These are phyloP conservation scores for Trichoderma parareesei DNA, from an alignment of 495 filamentous ascomycete genomes.

Conservation along the genomic window DNA sequence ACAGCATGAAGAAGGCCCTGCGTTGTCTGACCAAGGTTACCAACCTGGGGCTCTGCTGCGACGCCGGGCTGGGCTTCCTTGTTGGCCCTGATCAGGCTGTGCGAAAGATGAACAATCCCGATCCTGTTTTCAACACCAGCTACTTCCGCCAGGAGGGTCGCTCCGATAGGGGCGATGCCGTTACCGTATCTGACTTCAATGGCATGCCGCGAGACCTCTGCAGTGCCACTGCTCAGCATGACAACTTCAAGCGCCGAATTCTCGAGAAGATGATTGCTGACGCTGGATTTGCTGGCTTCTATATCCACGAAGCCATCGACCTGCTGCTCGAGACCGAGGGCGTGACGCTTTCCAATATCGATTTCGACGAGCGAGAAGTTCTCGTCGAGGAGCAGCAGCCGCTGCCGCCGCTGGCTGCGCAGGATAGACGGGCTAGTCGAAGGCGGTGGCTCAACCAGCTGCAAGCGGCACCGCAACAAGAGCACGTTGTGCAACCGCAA, in stretches of 20 bases:
- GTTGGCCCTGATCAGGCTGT: slow-evolving; percentile 17
- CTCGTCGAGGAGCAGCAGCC: neutral
- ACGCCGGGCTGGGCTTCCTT: slow-evolving; percentile 52
- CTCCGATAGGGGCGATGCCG: neutral
- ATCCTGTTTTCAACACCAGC: slow-evolving; percentile 14
- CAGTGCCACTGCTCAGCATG: neutral
- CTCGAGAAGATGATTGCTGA: slow-evolving; percentile 20
- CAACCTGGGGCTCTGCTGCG: slow-evolving; percentile 47
- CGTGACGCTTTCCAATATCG: neutral
- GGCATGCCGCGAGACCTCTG: neutral
- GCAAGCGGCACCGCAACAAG: neutral
- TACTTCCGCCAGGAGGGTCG: slow-evolving; percentile 9
- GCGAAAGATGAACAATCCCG: neutral
- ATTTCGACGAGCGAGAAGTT: slow-evolving; percentile 1
- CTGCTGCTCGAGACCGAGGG: slow-evolving; percentile 22
- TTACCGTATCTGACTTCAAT: neutral
- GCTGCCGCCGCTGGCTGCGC: neutral
- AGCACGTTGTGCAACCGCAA: neutral
- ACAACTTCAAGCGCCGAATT: slow-evolving; percentile 11
- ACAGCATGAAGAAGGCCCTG: slow-evolving; percentile 41
- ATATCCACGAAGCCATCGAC: slow-evolving; percentile 16
- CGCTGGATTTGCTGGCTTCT: slow-evolving; percentile 16
- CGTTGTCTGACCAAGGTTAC: slow-evolving; percentile 29
- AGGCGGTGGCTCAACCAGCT: neutral
- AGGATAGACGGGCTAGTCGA: neutral